These are phyloP conservation scores for Myrica gale DNA, from an alignment of 306 rosid genomes.

Conservation along the genomic window DNA sequence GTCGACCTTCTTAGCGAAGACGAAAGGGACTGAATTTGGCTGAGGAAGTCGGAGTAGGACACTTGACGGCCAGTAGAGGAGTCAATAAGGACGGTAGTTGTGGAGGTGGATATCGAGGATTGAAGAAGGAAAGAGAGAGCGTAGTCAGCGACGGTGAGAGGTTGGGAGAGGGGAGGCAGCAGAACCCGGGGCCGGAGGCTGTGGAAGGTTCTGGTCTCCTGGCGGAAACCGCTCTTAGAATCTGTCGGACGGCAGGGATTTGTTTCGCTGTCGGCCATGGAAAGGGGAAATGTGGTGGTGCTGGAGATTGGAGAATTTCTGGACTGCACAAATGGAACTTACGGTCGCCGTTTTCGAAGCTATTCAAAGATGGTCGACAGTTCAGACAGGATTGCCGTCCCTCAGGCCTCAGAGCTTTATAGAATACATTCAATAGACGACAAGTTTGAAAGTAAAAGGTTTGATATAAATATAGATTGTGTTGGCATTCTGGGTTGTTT, in stretches of 20 bases:
- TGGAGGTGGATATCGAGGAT: constrained; percentile 32
- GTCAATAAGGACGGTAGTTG: constrained; percentile 51
- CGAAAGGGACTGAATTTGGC: constrained; percentile 50
- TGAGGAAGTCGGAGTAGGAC: constrained; percentile 54
- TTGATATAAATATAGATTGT: no score
- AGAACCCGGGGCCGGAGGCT: constrained; percentile 66
- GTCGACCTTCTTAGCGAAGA: constrained; percentile 32
- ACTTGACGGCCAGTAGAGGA: constrained; percentile 41
- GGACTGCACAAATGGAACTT: no score
- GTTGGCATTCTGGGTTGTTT: no score
- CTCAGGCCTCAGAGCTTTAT: no score
- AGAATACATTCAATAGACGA: no score
- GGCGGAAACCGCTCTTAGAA: constrained; percentile 53
- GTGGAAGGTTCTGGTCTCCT: constrained; percentile 43
- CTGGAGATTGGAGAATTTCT: no score
- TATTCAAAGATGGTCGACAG: no score
- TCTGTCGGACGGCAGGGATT: constrained; percentile 18
- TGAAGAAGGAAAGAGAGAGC: constrained; percentile 40
- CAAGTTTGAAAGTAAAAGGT: no score
- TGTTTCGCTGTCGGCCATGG: no score
- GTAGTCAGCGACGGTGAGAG: constrained; percentile 52
- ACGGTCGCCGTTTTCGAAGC: no score
- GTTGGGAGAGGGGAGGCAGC: constrained; percentile 55
- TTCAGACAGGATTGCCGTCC: no score
- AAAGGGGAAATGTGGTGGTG: no score